Evolutionary conservation across 1,284 basidiomycete species (phyloP).

Genomic region (Microbotryomycetes sp.): DNA sequence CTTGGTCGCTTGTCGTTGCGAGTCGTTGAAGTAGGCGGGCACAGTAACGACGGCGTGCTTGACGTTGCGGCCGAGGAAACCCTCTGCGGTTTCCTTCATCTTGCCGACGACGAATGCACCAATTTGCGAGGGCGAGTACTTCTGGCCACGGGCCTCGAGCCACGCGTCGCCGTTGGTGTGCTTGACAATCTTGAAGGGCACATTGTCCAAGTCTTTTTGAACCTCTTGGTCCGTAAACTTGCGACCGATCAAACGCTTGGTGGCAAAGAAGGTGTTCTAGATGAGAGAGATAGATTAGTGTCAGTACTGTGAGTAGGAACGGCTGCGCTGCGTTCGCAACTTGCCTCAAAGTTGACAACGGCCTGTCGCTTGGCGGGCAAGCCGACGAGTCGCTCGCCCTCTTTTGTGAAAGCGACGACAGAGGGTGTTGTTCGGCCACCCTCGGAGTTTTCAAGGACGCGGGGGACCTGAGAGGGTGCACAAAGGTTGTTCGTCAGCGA

Average conservation of each 20-base stretch:
- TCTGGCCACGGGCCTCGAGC: conserved; percentile 63
- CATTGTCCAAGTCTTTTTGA: conserved; percentile 68
- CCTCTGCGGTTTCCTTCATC: conserved; percentile 92
- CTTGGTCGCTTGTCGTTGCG: conserved; percentile 96
- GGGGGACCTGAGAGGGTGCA: conserved; percentile 51
- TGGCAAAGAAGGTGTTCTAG: conserved; percentile 83
- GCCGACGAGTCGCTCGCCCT: conserved; percentile 58
- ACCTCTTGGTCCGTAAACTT: conserved; percentile 91
- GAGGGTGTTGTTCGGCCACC: conserved; percentile 97
- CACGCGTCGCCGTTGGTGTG: conserved; percentile 55
- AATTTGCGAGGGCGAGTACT: conserved; percentile 54
- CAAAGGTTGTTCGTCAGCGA: background rate
- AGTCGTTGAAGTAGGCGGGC: conserved; percentile 98
- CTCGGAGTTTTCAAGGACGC: conserved; percentile 96
- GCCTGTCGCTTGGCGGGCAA: conserved; percentile 96
- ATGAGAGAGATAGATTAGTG: background rate
- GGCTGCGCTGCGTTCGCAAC: background rate
- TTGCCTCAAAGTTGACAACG: conserved; percentile 72
- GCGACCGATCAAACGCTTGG: conserved; percentile 94
- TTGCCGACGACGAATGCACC: conserved; percentile 81
- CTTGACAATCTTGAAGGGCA: conserved; percentile 57
- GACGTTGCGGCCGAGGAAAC: conserved; percentile 85
- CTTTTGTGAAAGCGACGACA: conserved; percentile 95
- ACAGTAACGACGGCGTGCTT: conserved; percentile 89
- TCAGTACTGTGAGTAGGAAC: too few species aligned